Percentiles rank a stretch among this genome's conserved stretches.
phyloP scores from a whole-genome alignment of 768 basidiomycete species.

The Tricholoma flavovirens region DNA sequence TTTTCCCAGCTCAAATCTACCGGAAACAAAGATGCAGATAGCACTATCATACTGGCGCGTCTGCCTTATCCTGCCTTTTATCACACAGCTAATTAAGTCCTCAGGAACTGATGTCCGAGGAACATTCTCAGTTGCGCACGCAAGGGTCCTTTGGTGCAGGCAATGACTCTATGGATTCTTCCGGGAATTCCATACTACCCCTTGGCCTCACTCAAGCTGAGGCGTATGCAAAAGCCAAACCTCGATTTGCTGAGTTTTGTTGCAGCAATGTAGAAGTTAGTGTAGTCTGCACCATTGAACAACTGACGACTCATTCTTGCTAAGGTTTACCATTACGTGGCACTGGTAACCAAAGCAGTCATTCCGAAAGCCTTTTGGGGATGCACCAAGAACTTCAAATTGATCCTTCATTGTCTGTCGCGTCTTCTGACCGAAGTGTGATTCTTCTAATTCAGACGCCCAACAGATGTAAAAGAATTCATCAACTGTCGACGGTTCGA shows the following conservation, averaged over 20 bases:
- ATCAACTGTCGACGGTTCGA: conserved; percentile 79
- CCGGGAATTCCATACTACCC: conserved; percentile 39
- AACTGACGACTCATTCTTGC: neutral
- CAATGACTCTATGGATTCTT: conserved; percentile 49
- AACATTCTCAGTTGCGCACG: conserved; percentile 47
- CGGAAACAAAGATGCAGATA: conserved; percentile 44
- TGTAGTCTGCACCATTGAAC: neutral
- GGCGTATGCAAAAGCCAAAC: conserved; percentile 47
- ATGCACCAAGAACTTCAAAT: conserved; percentile 52
- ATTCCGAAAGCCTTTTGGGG: conserved; percentile 83
- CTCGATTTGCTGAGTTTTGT: conserved; percentile 73
- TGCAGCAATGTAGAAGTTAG: conserved; percentile 61
- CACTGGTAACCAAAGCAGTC: conserved; percentile 56
- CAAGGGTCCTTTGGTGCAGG: conserved; percentile 36
- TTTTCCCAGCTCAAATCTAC: conserved; percentile 34
- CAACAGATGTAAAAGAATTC: conserved; percentile 66
- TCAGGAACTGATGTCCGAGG: conserved; percentile 76
- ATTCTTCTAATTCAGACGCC: neutral
- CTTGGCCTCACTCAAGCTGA: conserved; percentile 43
- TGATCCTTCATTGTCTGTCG: conserved; percentile 50
- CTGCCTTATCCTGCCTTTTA: neutral
- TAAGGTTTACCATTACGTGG: conserved; percentile 69
- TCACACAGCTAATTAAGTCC: conserved; percentile 1
- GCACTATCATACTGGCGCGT: conserved; percentile 56
- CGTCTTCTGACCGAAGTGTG: neutral